phyloP scores from a whole-genome alignment of 1,284 basidiomycete species.

The Athelia psychrophila region DNA sequence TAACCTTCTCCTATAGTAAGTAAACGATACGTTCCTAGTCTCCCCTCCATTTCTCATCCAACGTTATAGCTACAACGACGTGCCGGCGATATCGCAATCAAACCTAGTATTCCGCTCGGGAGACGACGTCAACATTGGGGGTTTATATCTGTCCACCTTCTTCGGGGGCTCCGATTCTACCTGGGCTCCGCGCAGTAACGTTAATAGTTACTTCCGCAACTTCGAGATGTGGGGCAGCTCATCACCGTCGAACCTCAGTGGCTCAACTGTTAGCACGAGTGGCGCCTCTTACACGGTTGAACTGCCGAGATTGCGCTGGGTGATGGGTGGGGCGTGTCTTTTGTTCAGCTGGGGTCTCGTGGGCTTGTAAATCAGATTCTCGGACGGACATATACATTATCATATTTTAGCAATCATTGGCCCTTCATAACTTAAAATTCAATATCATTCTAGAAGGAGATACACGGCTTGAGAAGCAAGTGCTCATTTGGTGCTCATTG shows the following conservation, averaged over 20 bases:
- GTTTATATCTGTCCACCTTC: conserved; percentile 72
- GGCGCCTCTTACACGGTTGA: conserved; percentile 14
- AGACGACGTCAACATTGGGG: conserved; percentile 46
- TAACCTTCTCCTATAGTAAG: conserved; percentile 53
- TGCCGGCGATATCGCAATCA: conserved; percentile 45
- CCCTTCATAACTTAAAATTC: too few species aligned
- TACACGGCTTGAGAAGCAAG: too few species aligned
- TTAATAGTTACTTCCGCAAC: conserved; percentile 71
- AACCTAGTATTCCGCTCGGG: conserved; percentile 51
- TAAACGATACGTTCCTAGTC: conserved; percentile 5
- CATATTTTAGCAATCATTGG: too few species aligned
- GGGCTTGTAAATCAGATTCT: neutral
- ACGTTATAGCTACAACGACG: conserved; percentile 49
- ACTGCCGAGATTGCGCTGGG: neutral
- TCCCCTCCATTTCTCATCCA: conserved; percentile 4
- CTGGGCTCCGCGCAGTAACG: conserved; percentile 61
- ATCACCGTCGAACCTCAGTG: conserved; percentile 43
- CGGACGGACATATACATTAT: too few species aligned
- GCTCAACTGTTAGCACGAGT: conserved; percentile 28
- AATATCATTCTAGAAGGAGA: too few species aligned
- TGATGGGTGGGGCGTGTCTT: neutral
- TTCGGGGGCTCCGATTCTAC: conserved; percentile 64
- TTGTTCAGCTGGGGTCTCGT: neutral
- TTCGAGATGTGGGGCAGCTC: conserved; percentile 53
- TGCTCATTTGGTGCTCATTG: too few species aligned